Evolutionary conservation across 2,329 filamentous ascomycete genomes (phyloP), one percentile per base, ranked within the genome.

Genomic region (Verticillium klebahnii): DNA sequence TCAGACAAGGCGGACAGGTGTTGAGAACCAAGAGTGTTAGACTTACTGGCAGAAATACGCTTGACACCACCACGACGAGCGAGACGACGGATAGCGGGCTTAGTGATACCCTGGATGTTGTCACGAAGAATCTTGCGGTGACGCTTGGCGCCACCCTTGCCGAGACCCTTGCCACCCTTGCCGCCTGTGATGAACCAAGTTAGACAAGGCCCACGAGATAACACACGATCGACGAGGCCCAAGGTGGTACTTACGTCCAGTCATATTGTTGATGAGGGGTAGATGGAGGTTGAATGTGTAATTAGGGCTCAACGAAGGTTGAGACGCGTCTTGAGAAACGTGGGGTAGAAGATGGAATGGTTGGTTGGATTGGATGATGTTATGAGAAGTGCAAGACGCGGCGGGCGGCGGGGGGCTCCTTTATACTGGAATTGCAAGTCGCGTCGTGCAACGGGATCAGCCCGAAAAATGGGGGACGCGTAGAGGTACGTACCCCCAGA

Each of bases 101-200:
- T 97, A 76, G 93, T 97, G 78, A 97, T 97, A 83, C 93, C 93
- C 85, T 97, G 93, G 78, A 97, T 97, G 90, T 97, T 97, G 90
- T 97, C 93, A 83, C 93, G 92, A 80, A 97, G 87, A 85, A 97
- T 97, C 91, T 97, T 97, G 76, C 94, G 89, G 84, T 97, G 93
- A 82, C 93, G 93, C 91, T 97, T 98, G 82, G 94, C 94, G 80
- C 93, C 93, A 70, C 93, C 93, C 89, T 97, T 97, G 80, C 93
- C 93, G 82, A 97, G 92, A 78, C 93, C 93, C 89, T 97, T 97
- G 79, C 93, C 93, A 81, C 93, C 93, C 84, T 96, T 96, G 79
- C 92, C 92, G 79, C 92, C 92, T 95, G 72, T 6, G 19, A 23
- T 31, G 19, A 11, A 23, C 32, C 6, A 29, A 29, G 52, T 31